These are phyloP conservation scores for Cercis canadensis DNA, from an alignment of 306 rosid genomes.

Conservation along the genomic window DNA sequence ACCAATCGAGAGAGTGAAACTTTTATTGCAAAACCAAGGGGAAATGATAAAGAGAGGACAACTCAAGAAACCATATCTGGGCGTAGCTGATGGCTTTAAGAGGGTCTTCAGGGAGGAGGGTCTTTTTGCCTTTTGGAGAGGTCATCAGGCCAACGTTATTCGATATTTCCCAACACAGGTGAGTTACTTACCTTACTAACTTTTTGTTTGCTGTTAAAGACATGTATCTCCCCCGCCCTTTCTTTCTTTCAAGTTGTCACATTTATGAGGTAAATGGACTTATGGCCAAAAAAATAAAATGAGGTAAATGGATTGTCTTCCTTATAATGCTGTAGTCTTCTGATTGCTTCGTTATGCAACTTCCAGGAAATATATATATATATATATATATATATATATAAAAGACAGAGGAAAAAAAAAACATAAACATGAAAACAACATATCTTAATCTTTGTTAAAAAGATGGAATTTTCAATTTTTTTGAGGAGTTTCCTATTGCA, in stretches of 20 bases:
- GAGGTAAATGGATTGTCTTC: too few species aligned
- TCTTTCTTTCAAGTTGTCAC: neutral
- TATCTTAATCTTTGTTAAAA: neutral
- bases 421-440: slow-evolving; percentile 1
- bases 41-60: slow-evolving; percentile 93
- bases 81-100: slow-evolving; percentile 67
- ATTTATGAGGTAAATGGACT: slow-evolving; percentile 8
- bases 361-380: too few species aligned
- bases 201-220: slow-evolving; percentile 21
- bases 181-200: slow-evolving; percentile 18
- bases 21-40: slow-evolving; percentile 90
- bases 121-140: slow-evolving; percentile 89
- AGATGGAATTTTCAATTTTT: neutral
- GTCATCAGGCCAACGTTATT: slow-evolving; percentile 83
- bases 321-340: too few species aligned
- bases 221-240: neutral
- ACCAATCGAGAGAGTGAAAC: slow-evolving; percentile 94
- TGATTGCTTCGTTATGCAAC: too few species aligned
- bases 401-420: too few species aligned
- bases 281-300: too few species aligned
- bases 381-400: too few species aligned
- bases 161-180: slow-evolving; percentile 98
- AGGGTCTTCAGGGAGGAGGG: slow-evolving; percentile 86
- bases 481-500: too few species aligned
- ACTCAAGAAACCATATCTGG: slow-evolving; percentile 72